A percentile compares a stretch with the other conserved stretches of the same genome.
Conservation (phyloP, 768 basidiomycete species). For the Tricholoma saponaceum region DNA sequence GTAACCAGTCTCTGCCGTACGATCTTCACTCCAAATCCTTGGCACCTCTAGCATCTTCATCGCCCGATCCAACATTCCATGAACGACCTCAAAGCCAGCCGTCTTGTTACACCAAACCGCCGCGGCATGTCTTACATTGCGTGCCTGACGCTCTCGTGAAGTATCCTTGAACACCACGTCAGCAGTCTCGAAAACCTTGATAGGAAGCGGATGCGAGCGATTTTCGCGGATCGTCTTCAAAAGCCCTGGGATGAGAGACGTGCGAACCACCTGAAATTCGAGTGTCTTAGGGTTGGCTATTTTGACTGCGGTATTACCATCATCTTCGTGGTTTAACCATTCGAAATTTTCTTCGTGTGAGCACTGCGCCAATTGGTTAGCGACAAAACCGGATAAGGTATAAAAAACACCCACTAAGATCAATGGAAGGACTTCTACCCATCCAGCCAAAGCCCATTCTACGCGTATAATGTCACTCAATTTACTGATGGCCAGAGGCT, state of each 20-base stretch:
- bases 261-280: conserved; percentile 97
- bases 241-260: conserved; percentile 91
- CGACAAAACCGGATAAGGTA: background rate
- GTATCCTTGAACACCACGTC: conserved; percentile 91
- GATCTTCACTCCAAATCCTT: conserved; percentile 57
- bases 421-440: conserved; percentile 92
- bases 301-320: conserved; percentile 76
- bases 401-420: conserved; percentile 67
- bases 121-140: conserved; percentile 84
- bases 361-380: conserved; percentile 51
- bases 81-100: conserved; percentile 95
- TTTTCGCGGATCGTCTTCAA: conserved; percentile 98
- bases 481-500: conserved; percentile 86
- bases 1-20: conserved; percentile 68
- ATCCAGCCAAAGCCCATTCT: conserved; percentile 94
- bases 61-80: conserved; percentile 88
- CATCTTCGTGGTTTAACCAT: conserved; percentile 84
- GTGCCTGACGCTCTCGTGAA: conserved; percentile 72
- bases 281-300: conserved; percentile 97
- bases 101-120: conserved; percentile 96
- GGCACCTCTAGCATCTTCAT: conserved; percentile 97
- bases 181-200: conserved; percentile 90
- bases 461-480: conserved; percentile 82
- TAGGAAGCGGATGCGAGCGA: conserved; percentile 85
- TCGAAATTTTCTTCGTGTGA: conserved; percentile 98